A percentile compares a stretch with the other conserved stretches of the same genome.
Evolutionary conservation across 1,284 basidiomycete genomes (phyloP).

Genomic region (Lignosus rhinocerotis): DNA sequence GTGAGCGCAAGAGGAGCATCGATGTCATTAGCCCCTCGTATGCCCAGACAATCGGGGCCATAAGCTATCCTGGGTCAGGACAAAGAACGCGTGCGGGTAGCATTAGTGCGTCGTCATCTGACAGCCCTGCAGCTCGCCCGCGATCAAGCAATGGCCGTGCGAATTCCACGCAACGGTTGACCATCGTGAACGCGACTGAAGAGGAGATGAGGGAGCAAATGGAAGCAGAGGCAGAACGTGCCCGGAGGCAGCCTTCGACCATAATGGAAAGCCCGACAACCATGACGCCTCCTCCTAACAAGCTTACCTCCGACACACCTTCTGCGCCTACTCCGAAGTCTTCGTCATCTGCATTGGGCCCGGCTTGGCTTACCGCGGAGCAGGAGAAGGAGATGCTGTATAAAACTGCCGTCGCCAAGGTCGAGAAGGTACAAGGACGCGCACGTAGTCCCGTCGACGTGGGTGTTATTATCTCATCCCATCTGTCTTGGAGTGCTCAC

Average conservation of each 20-base stretch:
- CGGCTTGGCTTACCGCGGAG: conserved; percentile 54
- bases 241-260: conserved; percentile 22
- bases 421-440: conserved; percentile 54
- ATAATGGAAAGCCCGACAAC: conserved; percentile 19
- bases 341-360: conserved; percentile 1
- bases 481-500: not conserved
- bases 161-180: conserved; percentile 22
- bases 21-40: conserved; percentile 20
- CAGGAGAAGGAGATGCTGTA: conserved; percentile 70
- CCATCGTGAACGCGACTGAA: conserved; percentile 30
- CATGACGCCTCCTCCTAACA: not conserved
- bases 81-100: conserved; percentile 5
- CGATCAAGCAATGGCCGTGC: conserved; percentile 24
- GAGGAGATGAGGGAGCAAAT: conserved; percentile 27
- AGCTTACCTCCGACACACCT: not conserved
- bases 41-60: conserved; percentile 30
- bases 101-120: conserved; percentile 14
- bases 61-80: not conserved
- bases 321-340: not conserved
- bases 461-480: not conserved
- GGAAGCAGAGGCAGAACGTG: conserved; percentile 26
- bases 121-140: conserved; percentile 19
- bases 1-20: conserved; percentile 18
- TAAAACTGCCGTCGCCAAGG: conserved; percentile 61
- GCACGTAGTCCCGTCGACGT: conserved; percentile 16